Conservation (phyloP, 1,284 basidiomycete species). For the Leccinum ponderosum region DNA sequence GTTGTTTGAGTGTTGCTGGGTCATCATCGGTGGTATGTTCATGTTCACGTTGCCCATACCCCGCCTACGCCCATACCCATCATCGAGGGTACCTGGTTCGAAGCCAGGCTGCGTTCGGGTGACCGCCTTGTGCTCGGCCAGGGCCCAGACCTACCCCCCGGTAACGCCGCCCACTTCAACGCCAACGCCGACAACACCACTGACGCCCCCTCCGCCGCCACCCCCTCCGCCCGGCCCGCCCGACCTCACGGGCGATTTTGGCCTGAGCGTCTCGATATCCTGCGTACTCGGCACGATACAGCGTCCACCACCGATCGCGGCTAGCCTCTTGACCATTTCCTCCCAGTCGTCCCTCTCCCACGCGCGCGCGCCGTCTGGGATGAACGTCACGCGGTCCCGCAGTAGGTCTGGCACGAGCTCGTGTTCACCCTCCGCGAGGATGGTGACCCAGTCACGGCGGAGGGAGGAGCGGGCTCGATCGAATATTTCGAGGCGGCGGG, state of each 20-base stretch:
- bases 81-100: no score
- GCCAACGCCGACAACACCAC: constrained; percentile 16
- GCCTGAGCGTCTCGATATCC: constrained; percentile 85
- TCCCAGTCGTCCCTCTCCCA: constrained; percentile 66
- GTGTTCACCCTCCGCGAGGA: constrained; percentile 65
- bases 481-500: constrained; percentile 90
- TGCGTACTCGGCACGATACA: constrained; percentile 68
- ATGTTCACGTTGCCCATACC: no score
- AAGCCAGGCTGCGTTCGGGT: no score
- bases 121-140: no score
- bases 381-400: constrained; percentile 44
- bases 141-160: constrained; percentile 20
- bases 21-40: no score
- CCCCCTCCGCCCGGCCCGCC: constrained; percentile 30
- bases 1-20: not conserved
- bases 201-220: constrained; percentile 20
- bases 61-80: no score
- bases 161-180: constrained; percentile 19
- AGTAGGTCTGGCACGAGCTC: constrained; percentile 42
- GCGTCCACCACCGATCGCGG: constrained; percentile 48
- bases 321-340: constrained; percentile 52
- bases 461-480: constrained; percentile 71
- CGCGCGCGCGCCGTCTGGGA: constrained; percentile 41
- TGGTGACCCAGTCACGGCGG: constrained; percentile 92
- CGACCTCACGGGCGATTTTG: constrained; percentile 76